These are phyloP conservation scores for Tolypocladium ovalisporum DNA, from an alignment of 2,329 filamentous ascomycete species.

Conservation along the genomic window DNA sequence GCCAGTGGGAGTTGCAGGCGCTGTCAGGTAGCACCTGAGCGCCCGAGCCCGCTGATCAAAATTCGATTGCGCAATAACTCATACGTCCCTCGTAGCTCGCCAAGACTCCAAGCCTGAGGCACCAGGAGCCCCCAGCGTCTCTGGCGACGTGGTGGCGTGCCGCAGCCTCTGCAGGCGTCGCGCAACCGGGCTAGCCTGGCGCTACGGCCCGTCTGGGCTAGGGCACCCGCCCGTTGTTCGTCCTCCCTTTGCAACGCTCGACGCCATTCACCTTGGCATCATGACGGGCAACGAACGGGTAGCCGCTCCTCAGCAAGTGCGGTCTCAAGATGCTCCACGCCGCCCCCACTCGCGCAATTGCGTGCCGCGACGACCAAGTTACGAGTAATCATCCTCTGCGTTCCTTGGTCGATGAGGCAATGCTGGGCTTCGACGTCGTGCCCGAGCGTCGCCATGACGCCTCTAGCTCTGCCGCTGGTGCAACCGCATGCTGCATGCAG, in stretches of 20 bases:
- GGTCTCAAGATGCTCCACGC: neutral
- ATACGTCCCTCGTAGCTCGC: neutral
- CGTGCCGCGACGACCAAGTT: neutral
- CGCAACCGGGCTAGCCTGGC: neutral
- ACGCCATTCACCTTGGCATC: neutral
- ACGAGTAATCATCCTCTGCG: neutral
- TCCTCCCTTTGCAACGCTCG: neutral
- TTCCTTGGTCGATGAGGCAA: neutral
- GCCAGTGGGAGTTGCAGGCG: neutral
- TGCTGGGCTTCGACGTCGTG: neutral
- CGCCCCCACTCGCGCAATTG: neutral
- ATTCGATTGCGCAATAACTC: neutral
- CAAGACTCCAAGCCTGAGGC: neutral
- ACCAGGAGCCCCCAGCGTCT: neutral
- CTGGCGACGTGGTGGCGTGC: neutral
- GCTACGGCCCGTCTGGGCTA: neutral
- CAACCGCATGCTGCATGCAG: neutral
- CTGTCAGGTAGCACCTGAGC: neutral
- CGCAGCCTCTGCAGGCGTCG: neutral
- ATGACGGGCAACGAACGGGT: neutral
- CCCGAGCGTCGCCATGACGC: neutral
- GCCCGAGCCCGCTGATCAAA: neutral
- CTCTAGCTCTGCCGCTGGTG: neutral
- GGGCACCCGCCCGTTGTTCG: neutral
- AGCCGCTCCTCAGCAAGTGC: neutral